A percentile compares a stretch with the other conserved stretches of the same genome.
phyloP scores from a whole-genome alignment of 441 rosid species.

The Viola pubescens region DNA sequence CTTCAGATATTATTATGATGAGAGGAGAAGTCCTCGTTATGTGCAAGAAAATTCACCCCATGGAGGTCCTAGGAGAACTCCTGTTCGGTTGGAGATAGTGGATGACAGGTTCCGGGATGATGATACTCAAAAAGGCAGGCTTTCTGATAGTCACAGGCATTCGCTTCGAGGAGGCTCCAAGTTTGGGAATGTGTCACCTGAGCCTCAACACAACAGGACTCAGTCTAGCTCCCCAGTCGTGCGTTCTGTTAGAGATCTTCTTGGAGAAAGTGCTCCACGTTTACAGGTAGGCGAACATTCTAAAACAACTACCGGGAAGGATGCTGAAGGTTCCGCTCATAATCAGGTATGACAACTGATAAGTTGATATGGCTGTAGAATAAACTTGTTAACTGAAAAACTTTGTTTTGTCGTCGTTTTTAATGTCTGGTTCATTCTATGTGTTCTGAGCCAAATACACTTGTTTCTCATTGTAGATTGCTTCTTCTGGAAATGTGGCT shows the following conservation, averaged over 20 bases:
- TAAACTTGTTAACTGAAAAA: background rate
- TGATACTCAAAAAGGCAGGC: constrained; percentile 26
- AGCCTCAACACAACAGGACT: constrained; percentile 25
- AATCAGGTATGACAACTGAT: constrained; percentile 30
- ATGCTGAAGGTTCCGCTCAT: constrained; percentile 25
- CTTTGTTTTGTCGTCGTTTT: too few relatives aligned
- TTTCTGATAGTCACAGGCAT: constrained; percentile 22
- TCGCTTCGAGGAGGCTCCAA: constrained; percentile 35
- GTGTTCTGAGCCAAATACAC: too few relatives aligned
- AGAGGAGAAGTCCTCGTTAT: constrained; percentile 44
- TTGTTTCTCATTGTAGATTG: constrained; percentile 29
- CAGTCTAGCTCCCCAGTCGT: constrained; percentile 25
- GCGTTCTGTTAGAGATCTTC: constrained; percentile 28
- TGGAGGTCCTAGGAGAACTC: constrained; percentile 41
- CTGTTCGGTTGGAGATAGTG: constrained; percentile 71
- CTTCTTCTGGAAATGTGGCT: constrained; percentile 17
- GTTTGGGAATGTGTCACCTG: constrained; percentile 40
- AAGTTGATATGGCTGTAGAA: background rate
- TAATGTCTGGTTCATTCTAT: too few relatives aligned
- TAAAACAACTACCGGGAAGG: constrained; percentile 28
- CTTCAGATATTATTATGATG: constrained; percentile 41
- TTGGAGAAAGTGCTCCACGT: constrained; percentile 26
- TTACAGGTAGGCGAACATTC: constrained; percentile 23
- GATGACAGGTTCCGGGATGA: constrained; percentile 71
- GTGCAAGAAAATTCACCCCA: constrained; percentile 34